Base-by-base conservation (phyloP, 805 yeast species). In the Maudiozyma bulderi region DNA sequence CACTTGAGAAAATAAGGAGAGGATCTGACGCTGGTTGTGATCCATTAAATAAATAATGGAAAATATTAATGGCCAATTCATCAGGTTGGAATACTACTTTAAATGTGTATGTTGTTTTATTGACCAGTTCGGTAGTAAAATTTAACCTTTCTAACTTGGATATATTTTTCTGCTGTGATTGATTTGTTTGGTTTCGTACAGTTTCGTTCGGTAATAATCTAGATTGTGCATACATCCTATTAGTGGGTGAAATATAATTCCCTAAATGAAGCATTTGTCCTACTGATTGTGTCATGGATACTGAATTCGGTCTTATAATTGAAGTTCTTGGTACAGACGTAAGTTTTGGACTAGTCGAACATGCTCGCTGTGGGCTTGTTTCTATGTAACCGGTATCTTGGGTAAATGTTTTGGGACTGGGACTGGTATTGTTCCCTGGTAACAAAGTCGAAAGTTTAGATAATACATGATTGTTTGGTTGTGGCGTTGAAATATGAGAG, bases 31-130 rank as follows among this genome's bases (percentile, higher is more conserved):
- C 53, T 29, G 49, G 45, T 48, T 62, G 66, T 32, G 55, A 46
- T 8, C 60, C 58, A 37, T 65, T 65, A 47, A 55, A 64, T 30
- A 64, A 42, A 29, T 50, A 57, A 15, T 43, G 53, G 48, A 60
- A 61, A 32, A 64, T 54, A 43, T 55, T 58, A 15, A 53, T 49
- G 2, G 61, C 53, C 26, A 57, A 48, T 49, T 61, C 63, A 46
- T 64, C 67, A 3, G 68, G 66, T 33, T 55, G 56, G 39, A 64
- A 59, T 9, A 56, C 44, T 3, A 61, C 51, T 43, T 50, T 52
- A 43, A 40, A 47, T 0, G 40, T 29, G 5, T 49, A 42, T 11
- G 48, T 49, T 39, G 44, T 46, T 14, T 14, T 42, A 32, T 31
- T 42, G 5, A 51, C 43, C 1, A 45, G 43, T 35, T 60, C 60